A percentile compares a stretch with the other conserved stretches of the same genome.
Evolutionary conservation across 805 yeast species (phyloP).

Genomic region (Middelhovenomyces tepae): DNA sequence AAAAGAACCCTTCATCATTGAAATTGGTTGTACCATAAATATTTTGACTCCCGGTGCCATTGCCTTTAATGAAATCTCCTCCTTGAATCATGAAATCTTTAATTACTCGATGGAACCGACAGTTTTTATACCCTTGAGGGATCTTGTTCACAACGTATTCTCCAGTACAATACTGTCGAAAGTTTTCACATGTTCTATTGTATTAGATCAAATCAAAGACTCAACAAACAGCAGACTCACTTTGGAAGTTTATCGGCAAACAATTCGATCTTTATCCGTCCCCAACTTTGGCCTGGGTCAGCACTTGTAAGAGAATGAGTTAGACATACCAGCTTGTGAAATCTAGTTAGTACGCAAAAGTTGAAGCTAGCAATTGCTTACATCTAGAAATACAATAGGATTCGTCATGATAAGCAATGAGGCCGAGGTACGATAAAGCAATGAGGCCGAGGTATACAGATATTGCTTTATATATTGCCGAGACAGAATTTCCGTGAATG

Average conservation of each 20-base stretch:
- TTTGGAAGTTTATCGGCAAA: constrained; percentile 34
- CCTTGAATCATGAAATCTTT: constrained; percentile 40
- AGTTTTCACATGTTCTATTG: constrained; percentile 38
- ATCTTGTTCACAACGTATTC: constrained; percentile 32
- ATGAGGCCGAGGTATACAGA: too few species aligned
- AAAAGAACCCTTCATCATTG: constrained; percentile 36
- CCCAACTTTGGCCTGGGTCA: constrained; percentile 27
- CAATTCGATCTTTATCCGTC: constrained; percentile 39
- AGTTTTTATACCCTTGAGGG: constrained; percentile 38
- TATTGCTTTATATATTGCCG: too few species aligned
- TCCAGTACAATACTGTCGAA: constrained; percentile 46
- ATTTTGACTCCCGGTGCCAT: constrained; percentile 37
- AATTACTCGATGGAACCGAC: constrained; percentile 34
- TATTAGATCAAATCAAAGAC: not conserved
- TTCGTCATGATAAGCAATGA: too few species aligned
- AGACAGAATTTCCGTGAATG: too few species aligned
- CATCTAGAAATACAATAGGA: too few species aligned
- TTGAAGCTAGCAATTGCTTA: too few species aligned
- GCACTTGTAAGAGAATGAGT: too few species aligned
- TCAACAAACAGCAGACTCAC: constrained; percentile 15
- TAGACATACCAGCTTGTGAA: too few species aligned
- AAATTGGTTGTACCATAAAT: constrained; percentile 36
- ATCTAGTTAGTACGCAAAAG: too few species aligned
- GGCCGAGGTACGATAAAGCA: too few species aligned
- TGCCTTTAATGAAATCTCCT: constrained; percentile 38